These are phyloP conservation scores for Barnettozyma salicaria DNA, from an alignment of 805 yeast species.

Conservation along the genomic window DNA sequence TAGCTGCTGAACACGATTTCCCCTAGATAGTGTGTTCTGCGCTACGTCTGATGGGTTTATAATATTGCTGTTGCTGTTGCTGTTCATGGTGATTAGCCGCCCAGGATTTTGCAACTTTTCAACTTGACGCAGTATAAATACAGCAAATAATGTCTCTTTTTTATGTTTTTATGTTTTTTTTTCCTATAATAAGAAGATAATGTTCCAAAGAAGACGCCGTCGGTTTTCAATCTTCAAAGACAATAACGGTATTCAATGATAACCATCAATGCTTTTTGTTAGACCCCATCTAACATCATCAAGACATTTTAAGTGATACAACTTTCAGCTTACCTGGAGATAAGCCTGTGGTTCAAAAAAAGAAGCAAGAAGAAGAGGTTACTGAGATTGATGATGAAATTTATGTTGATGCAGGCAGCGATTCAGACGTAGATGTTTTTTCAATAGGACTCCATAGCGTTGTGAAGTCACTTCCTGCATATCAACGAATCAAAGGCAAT, in stretches of 20 bases:
- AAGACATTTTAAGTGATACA: slow-evolving; percentile 11
- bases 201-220: slow-evolving; percentile 19
- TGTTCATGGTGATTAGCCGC: slow-evolving; percentile 3
- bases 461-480: no score
- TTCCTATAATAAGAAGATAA: slow-evolving; percentile 1
- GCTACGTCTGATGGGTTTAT: slow-evolving; percentile 9
- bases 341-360: neutral
- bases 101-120: no score
- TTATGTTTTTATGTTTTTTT: neutral
- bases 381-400: neutral
- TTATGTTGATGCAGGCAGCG: slow-evolving; percentile 4
- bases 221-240: slow-evolving; percentile 23
- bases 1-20: neutral
- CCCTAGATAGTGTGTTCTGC: neutral
- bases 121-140: no score
- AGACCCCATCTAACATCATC: neutral
- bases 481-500: no score
- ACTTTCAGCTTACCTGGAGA: slow-evolving; percentile 11
- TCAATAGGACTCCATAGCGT: slow-evolving; percentile 11
- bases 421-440: slow-evolving; percentile 10
- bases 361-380: neutral
- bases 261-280: neutral
- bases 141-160: neutral
- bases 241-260: slow-evolving; percentile 13
- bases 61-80: slow-evolving; percentile 1